These are phyloP conservation scores for Pseudogymnoascus sp. DNA, from an alignment of 2,329 filamentous ascomycete genomes.

Conservation along the genomic window DNA sequence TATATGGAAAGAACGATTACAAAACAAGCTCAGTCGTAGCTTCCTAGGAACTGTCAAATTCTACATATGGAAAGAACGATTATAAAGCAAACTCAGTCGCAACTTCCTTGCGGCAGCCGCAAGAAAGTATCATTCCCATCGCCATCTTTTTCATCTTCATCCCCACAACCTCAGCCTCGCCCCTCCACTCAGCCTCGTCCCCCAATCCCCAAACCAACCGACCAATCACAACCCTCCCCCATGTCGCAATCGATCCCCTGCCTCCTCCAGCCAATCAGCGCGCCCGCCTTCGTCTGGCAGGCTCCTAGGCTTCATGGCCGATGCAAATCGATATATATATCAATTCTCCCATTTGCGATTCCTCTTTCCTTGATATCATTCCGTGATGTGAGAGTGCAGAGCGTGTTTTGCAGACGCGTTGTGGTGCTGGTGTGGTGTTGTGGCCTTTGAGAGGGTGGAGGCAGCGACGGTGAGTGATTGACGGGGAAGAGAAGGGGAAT, in stretches of 20 bases:
- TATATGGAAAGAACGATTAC: too few relatives aligned
- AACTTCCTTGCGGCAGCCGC: too few relatives aligned
- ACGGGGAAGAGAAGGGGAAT: background rate
- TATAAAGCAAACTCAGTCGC: too few relatives aligned
- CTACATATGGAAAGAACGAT: too few relatives aligned
- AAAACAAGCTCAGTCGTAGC: too few relatives aligned
- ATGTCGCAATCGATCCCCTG: constrained; percentile 4
- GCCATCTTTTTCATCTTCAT: too few relatives aligned
- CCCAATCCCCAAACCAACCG: too few relatives aligned
- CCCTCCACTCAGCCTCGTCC: background rate
- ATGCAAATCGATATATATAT: background rate
- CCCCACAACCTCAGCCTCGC: background rate
- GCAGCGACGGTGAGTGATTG: background rate
- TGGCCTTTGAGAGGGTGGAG: background rate
- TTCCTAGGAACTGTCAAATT: too few relatives aligned
- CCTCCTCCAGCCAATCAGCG: background rate
- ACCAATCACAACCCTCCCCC: background rate
- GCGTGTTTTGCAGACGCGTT: background rate
- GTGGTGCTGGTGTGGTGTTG: background rate
- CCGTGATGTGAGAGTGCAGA: background rate
- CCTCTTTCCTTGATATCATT: background rate
- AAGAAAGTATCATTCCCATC: too few relatives aligned
- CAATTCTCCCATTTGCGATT: background rate
- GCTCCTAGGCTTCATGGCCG: background rate
- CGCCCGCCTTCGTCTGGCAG: background rate